Base-by-base conservation (phyloP, 2,329 filamentous ascomycete species). In the Xylariomycetidae sp. region DNA sequence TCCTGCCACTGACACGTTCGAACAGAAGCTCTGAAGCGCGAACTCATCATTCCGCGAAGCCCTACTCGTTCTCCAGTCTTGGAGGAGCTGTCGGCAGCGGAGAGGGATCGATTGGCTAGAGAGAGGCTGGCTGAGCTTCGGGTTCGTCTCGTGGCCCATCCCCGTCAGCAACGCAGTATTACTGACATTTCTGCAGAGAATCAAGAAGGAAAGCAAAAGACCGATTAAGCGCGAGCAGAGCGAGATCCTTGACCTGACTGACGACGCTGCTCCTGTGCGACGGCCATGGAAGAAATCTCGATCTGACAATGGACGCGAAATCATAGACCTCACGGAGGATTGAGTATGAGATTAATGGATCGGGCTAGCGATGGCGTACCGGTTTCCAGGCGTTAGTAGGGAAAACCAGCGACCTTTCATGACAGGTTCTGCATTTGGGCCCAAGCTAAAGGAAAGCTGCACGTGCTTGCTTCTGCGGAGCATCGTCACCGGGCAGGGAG, bases 21-120 rank as follows among this genome's bases (percentile, higher is more conserved):
- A 10, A 8, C 19, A 61, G 56, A 52, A 6, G 54, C 53, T 3
- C 44, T 62, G 1, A 51, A 53, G 31, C 40, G 49, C 2, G 49
- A 57, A 29, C 27, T 54, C 16, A 47, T 61, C 19, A 48, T 61
- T 25, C 52, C 51, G 10, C 47, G 47, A 4, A 48, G 43, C 5
- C 48, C 48, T 3, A 43, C 48, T 2, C 40, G 31, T 1, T 42
- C 49, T 4, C 39, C 47, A 1, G 38, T 36, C 6, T 16, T 50
- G 12, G 40, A 37, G 5, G 29, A 37, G 3, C 39, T 60, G 12
- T 42, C 52, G 5, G 25, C 42, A 4, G 44, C 43, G 0, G 50
- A 59, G 25, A 40, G 51, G 16, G 41, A 44, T 19, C 43, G 49
- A 6, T 40, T 61, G 10, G 58, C 58, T 1, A 33, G 44, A 31